These are phyloP conservation scores for Cutaneotrichosporon sp. DNA, from an alignment of 1,284 basidiomycete species.

Conservation along the genomic window DNA sequence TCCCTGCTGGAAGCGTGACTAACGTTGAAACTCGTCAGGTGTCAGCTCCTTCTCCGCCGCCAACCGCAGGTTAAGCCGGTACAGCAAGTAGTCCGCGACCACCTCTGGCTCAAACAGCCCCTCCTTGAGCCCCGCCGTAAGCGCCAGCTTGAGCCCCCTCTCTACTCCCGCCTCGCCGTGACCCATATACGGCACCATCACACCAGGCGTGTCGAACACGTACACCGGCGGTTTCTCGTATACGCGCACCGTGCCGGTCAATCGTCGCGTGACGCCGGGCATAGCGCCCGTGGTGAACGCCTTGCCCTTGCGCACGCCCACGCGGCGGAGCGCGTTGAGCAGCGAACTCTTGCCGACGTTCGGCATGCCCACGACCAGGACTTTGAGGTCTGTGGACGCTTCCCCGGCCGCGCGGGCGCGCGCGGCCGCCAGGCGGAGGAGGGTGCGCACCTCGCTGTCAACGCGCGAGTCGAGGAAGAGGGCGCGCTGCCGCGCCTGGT, in stretches of 20 bases:
- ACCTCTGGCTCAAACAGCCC: slow-evolving; percentile 82
- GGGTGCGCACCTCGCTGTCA: slow-evolving; percentile 55
- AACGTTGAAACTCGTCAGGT: slow-evolving; percentile 52
- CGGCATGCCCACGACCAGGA: slow-evolving; percentile 95
- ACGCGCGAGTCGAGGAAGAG: slow-evolving; percentile 58
- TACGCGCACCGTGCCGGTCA: slow-evolving; percentile 81
- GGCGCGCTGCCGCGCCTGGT: slow-evolving; percentile 55
- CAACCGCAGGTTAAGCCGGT: slow-evolving; percentile 73
- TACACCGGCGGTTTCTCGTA: slow-evolving; percentile 80
- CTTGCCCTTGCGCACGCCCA: slow-evolving; percentile 82
- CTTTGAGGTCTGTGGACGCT: slow-evolving; percentile 65
- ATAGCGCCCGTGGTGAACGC: slow-evolving; percentile 85
- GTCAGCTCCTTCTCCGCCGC: slow-evolving; percentile 25
- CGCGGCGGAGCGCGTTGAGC: slow-evolving; percentile 84
- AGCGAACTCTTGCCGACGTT: slow-evolving; percentile 98
- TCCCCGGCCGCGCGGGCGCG: slow-evolving; percentile 15
- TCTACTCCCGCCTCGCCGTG: slow-evolving; percentile 80
- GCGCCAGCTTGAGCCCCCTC: slow-evolving; percentile 85
- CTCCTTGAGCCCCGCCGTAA: slow-evolving; percentile 92
- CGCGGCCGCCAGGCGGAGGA: slow-evolving; percentile 55
- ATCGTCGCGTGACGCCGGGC: slow-evolving; percentile 80
- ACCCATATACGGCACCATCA: slow-evolving; percentile 97
- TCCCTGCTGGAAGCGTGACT: slow-evolving; percentile 44
- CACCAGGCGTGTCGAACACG: slow-evolving; percentile 93
- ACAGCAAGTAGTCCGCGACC: slow-evolving; percentile 85